phyloP scores from a whole-genome alignment of 768 basidiomycete genomes.

The Hericium alpestre region DNA sequence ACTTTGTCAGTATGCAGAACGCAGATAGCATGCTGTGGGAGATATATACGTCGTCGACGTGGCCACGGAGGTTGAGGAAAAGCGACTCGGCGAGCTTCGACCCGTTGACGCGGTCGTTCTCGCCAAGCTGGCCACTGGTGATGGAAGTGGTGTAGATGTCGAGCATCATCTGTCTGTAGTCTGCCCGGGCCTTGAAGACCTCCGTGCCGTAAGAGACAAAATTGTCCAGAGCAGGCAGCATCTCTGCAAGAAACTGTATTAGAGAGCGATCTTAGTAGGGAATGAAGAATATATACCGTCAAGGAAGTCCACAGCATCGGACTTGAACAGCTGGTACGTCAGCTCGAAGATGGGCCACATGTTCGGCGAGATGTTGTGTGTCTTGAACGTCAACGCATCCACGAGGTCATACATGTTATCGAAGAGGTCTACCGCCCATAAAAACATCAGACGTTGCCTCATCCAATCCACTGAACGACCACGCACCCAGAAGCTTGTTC shows the following conservation, averaged over 20 bases:
- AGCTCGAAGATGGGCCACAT: slow-evolving; percentile 86
- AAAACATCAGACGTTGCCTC: not conserved
- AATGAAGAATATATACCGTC: slow-evolving; percentile 36
- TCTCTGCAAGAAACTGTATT: slow-evolving; percentile 36
- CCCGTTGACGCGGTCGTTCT: slow-evolving; percentile 74
- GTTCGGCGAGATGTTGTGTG: slow-evolving; percentile 59
- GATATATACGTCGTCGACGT: slow-evolving; percentile 61
- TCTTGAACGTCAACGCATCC: slow-evolving; percentile 76
- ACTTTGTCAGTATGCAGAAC: slow-evolving; percentile 3
- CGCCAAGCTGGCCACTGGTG: slow-evolving; percentile 61
- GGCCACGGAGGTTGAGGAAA: slow-evolving; percentile 68
- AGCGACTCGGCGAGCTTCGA: slow-evolving; percentile 79
- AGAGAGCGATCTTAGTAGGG: not conserved
- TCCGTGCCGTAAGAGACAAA: slow-evolving; percentile 78
- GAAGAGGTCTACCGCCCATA: slow-evolving; percentile 51
- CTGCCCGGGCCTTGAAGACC: slow-evolving; percentile 55
- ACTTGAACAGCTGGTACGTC: slow-evolving; percentile 75
- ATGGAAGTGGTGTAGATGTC: slow-evolving; percentile 78
- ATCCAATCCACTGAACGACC: not conserved
- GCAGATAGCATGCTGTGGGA: not conserved
- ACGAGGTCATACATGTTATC: slow-evolving; percentile 83
- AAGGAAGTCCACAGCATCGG: slow-evolving; percentile 76
- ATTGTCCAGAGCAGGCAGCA: slow-evolving; percentile 83
- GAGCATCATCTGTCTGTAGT: slow-evolving; percentile 71
- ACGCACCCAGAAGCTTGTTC: slow-evolving; percentile 63